phyloP scores from a whole-genome alignment of 2,329 filamentous ascomycete species.

The Mollisiaceae sp. region DNA sequence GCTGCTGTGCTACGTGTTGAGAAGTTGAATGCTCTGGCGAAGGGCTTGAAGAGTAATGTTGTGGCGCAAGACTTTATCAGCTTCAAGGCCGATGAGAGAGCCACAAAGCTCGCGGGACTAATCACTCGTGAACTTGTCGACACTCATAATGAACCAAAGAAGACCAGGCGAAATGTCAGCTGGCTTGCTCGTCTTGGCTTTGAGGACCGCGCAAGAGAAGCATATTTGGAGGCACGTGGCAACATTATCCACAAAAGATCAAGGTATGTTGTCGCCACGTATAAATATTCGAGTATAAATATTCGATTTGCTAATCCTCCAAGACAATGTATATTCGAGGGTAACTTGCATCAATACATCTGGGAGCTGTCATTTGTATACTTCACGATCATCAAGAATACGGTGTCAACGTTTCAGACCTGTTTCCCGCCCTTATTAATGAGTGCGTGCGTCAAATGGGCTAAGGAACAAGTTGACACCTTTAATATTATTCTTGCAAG shows the following conservation, averaged over 20 bases:
- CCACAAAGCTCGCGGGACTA: slow-evolving; percentile 74
- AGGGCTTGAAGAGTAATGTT: slow-evolving; percentile 80
- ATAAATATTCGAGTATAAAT: background rate
- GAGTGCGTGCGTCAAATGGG: slow-evolving; percentile 96
- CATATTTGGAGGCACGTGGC: slow-evolving; percentile 81
- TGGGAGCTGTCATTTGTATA: slow-evolving; percentile 96
- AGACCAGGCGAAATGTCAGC: slow-evolving; percentile 79
- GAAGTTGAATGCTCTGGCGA: slow-evolving; percentile 78
- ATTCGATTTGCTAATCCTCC: slow-evolving; percentile 29
- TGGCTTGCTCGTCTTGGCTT: slow-evolving; percentile 89
- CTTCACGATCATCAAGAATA: slow-evolving; percentile 93
- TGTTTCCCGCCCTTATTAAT: slow-evolving; percentile 88
- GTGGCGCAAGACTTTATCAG: slow-evolving; percentile 92
- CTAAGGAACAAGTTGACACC: slow-evolving; percentile 90
- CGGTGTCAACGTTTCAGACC: slow-evolving; percentile 82
- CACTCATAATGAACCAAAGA: slow-evolving; percentile 75
- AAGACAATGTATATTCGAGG: slow-evolving; percentile 94
- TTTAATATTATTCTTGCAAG: slow-evolving; percentile 85
- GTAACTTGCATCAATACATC: slow-evolving; percentile 89
- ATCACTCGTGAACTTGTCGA: slow-evolving; percentile 79
- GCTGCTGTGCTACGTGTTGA: slow-evolving; percentile 83
- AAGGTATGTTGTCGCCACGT: slow-evolving; percentile 59
- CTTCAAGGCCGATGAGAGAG: slow-evolving; percentile 87
- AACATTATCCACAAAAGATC: slow-evolving; percentile 81
- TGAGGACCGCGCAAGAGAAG: slow-evolving; percentile 86